A percentile compares a stretch with the other conserved stretches of the same genome.
phyloP scores from a whole-genome alignment of 192 early-diverging fungal genomes.

The Phlyctochytrium planicorne region DNA sequence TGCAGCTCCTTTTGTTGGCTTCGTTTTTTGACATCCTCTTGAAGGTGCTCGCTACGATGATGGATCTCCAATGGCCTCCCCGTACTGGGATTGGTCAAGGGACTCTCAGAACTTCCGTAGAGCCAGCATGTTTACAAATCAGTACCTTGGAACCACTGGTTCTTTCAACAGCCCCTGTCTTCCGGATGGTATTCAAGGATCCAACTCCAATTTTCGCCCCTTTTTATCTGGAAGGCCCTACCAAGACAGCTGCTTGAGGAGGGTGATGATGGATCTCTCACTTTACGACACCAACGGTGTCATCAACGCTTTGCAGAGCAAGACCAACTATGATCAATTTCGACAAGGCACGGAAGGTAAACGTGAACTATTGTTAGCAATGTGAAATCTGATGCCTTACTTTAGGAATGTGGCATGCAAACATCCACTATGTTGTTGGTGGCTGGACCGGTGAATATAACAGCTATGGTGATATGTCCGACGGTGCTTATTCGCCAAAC shows the following conservation, averaged over 20 bases:
- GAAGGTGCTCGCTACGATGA: too few relatives aligned
- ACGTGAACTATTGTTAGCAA: too few relatives aligned
- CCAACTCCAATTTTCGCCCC: too few relatives aligned
- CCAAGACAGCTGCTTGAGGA: not conserved
- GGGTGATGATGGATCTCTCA: not conserved
- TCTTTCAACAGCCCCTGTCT: not conserved
- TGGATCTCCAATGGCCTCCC: too few relatives aligned
- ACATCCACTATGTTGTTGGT: not conserved
- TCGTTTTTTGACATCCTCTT: not conserved
- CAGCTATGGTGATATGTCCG: not conserved
- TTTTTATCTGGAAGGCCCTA: too few relatives aligned
- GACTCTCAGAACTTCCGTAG: too few relatives aligned
- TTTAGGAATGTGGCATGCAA: not conserved
- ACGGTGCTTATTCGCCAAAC: not conserved
- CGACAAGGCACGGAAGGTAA: too few relatives aligned
- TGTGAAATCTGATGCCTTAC: too few relatives aligned
- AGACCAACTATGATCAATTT: too few relatives aligned
- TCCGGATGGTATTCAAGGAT: not conserved
- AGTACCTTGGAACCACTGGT: not conserved
- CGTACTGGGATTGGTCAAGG: too few relatives aligned
- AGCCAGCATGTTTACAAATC: not conserved
- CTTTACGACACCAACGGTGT: too few relatives aligned
- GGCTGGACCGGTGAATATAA: not conserved
- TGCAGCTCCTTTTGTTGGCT: not conserved
- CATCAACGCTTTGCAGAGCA: too few relatives aligned